Evolutionary conservation across 371 early-diverging fungal species (phyloP), one percentile per base, ranked within the genome.

Genomic region (Gilbertella persicaria): DNA sequence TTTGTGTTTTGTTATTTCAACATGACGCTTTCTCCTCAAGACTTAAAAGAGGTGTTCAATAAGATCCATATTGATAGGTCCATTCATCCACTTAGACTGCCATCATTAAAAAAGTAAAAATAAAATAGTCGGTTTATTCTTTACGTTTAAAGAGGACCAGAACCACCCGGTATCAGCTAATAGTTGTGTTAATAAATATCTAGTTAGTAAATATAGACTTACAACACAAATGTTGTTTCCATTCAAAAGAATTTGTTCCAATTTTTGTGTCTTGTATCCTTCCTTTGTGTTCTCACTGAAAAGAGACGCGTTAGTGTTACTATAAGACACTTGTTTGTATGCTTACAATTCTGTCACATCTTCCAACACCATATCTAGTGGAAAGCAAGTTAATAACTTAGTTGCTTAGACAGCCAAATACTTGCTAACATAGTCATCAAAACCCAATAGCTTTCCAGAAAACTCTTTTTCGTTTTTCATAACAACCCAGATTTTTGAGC

Each of bases 391-490:
- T 20, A 13, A 25, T 17, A n/a, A 5, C n/a, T n/a, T n/a, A n/a
- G n/a, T n/a, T n/a, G n/a, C n/a, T n/a, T n/a, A n/a, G n/a, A 48
- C 29, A 44, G 2, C 28, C 16, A 38, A 3, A 21, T 47, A 77
- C 76, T 78, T 84, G 90, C 92, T 98, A 64, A 97, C 98, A 79
- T 85, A 98, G 75, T 97, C 98, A 64, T 98, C 99, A 69, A 98
- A 98, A n/a, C 96, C 96, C 5, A 91, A 78, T 52, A 98, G 78
- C 21, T 92, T 93, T 19, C 99, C 99, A 19, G 87, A 86, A 62
- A 97, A 96, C 75, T 98, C 99, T 71, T 91, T 94, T 48, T 96
- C 93, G 29, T 82, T 80, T 78, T 96, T 97, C 96, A 98, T 94
- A 46, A 96, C 71, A 4, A 97, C 96, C 95, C 96, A 95, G 55